A percentile compares a stretch with the other conserved stretches of the same genome.
Conservation (phyloP, 306 rosid genomes). For the Chamaecrista fasciculata region DNA sequence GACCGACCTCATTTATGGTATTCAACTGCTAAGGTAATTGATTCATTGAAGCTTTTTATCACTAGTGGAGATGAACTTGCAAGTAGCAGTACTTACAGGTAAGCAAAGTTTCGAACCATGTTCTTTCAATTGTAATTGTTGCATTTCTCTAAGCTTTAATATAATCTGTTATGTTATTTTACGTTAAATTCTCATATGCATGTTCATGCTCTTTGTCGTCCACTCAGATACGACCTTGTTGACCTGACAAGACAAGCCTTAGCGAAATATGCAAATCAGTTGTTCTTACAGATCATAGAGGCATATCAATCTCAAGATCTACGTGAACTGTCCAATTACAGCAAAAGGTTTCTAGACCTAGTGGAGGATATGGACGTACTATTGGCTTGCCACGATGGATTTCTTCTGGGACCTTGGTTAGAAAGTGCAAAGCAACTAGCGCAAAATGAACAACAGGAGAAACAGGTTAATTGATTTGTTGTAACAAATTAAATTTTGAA, state of each 20-base stretch:
- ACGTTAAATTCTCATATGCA: constrained; percentile 1
- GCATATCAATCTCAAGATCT: constrained; percentile 53
- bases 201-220: constrained; percentile 19
- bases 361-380: constrained; percentile 71
- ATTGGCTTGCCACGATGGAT: constrained; percentile 84
- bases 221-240: constrained; percentile 76
- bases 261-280: constrained; percentile 71
- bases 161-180: not conserved
- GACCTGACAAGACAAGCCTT: constrained; percentile 85
- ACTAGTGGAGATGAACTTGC: constrained; percentile 61
- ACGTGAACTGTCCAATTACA: constrained; percentile 32
- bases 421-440: constrained; percentile 82
- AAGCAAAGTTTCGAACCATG: not conserved
- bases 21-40: constrained; percentile 74
- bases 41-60: constrained; percentile 69
- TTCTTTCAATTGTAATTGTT: not conserved
- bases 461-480: constrained; percentile 48
- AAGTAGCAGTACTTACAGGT: constrained; percentile 60
- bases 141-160: not conserved
- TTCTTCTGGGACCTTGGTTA: constrained; percentile 89
- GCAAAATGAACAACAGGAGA: constrained; percentile 62
- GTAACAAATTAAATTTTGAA: too few relatives aligned
- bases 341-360: constrained; percentile 62
- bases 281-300: constrained; percentile 61
- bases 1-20: constrained; percentile 89